Conservation (phyloP, 2,329 filamentous ascomycete genomes). For the Diaporthe longicolla region DNA sequence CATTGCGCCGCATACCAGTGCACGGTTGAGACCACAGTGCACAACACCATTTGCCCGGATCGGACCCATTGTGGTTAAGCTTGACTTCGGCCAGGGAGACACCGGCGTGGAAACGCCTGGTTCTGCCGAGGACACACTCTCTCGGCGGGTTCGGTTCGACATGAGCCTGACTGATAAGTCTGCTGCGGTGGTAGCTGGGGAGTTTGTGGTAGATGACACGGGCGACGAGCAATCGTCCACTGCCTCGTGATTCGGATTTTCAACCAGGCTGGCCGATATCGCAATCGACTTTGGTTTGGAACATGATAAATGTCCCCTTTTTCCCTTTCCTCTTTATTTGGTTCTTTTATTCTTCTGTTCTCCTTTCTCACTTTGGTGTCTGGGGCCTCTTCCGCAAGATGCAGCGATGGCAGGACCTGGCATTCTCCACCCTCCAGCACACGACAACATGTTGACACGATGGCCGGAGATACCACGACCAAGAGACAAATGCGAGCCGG, state of each 20-base stretch:
- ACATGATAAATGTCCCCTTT: background rate
- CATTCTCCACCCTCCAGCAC: background rate
- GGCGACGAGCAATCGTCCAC: conserved; percentile 42
- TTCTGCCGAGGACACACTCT: background rate
- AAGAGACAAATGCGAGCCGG: conserved; percentile 4
- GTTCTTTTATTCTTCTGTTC: background rate
- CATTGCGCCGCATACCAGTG: conserved; percentile 2
- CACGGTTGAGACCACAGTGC: background rate
- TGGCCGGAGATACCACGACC: background rate
- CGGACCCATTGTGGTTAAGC: background rate
- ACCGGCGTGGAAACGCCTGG: background rate
- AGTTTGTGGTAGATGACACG: conserved; percentile 31
- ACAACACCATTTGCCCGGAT: background rate
- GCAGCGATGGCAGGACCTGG: conserved; percentile 1
- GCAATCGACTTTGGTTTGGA: background rate
- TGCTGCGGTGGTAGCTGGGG: background rate
- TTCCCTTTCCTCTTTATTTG: background rate
- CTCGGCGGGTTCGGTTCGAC: too few species aligned
- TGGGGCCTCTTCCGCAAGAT: background rate
- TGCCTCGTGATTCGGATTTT: conserved; percentile 5
- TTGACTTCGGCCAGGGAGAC: background rate
- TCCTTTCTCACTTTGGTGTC: background rate
- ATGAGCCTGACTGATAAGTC: conserved; percentile 1
- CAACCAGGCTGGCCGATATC: background rate
- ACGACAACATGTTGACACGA: background rate